Base-by-base conservation (phyloP, 1,284 basidiomycete species). In the Moesziomyces antarcticus region DNA sequence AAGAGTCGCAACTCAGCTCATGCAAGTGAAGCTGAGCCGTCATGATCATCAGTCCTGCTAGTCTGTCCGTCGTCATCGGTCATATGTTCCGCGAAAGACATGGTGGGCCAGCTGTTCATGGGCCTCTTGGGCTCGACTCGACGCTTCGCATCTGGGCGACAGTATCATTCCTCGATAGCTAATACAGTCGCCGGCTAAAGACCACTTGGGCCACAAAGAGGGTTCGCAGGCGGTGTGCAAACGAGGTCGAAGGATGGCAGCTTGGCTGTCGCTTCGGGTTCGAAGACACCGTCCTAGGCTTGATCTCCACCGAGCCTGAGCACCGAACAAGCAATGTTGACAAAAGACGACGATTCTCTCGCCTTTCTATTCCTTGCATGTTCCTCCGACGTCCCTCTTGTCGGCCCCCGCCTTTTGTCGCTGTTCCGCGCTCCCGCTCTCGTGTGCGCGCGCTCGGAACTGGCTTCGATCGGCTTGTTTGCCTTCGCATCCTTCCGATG, bases 381-480 rank as follows among this genome's bases (percentile, higher is more conserved):
- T 49, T 50, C 45, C 33, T 40, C 16, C 49, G 21, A 33, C 43
- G 20, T 22, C 30, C 27, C 50, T 42, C 50, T 30, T 46, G 50
- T 50, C 51, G 40, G 55, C 53, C 53, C 37, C 37, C 40, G 52
- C 49, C 37, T 25, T 21, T 50, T 48, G 43, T 45, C 45, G 64
- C 57, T 60, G 64, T 66, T 66, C 48, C 49, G 48, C n/a, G 40
- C 27, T 44, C 53, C 18, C 22, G 16, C 14, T 40, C 7, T 18
- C 20, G 27, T 18, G 13, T 24, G 11, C 21, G 11, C 21, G 11
- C 49, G n/a, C 24, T 42, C 52, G 56, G 40, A 53, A 68, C 46
- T 42, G 58, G 54, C 59, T 61, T 50, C 50, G 47, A 53, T 50
- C 27, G 62, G 51, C 55, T 54, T n/a, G 27, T 42, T 44, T 18